Evolutionary conservation across 1,284 basidiomycete genomes (phyloP).

Genomic region (Taiwanofungus camphoratus): DNA sequence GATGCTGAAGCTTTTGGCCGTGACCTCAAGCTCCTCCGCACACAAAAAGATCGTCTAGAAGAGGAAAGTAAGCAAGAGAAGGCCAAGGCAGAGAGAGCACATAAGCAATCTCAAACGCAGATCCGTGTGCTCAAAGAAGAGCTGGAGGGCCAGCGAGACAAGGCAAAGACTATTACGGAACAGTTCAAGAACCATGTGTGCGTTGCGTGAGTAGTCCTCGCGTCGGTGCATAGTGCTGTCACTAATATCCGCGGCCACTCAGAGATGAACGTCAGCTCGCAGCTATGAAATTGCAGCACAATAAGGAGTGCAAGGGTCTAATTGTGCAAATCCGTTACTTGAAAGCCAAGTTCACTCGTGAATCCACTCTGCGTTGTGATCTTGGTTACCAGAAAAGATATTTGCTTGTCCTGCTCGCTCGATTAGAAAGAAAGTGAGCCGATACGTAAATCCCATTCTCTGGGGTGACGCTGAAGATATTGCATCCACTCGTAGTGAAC

Average conservation of each 20-base stretch:
- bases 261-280: constrained; percentile 52
- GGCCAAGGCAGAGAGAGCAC: constrained; percentile 41
- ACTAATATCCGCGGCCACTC: background rate
- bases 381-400: constrained; percentile 87
- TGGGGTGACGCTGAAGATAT: background rate
- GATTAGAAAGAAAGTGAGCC: constrained; percentile 70
- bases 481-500: constrained; percentile 60
- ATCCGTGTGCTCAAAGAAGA: constrained; percentile 63
- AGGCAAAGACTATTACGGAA: constrained; percentile 37
- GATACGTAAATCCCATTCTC: background rate
- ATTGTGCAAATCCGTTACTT: constrained; percentile 88
- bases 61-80: constrained; percentile 44
- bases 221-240: background rate
- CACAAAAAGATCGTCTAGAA: constrained; percentile 61
- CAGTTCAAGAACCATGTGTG: constrained; percentile 53
- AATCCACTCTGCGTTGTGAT: constrained; percentile 76
- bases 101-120: constrained; percentile 62
- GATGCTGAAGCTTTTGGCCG: constrained; percentile 71
- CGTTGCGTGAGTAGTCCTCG: constrained; percentile 29
- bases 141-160: constrained; percentile 52
- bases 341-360: constrained; percentile 86
- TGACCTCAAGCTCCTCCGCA: constrained; percentile 62
- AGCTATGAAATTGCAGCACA: constrained; percentile 62
- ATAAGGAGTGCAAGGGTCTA: constrained; percentile 82
- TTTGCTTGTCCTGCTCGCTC: constrained; percentile 54